Evolutionary conservation across 192 early-diverging fungal genomes (phyloP).

Genomic region (Dispira simplex): DNA sequence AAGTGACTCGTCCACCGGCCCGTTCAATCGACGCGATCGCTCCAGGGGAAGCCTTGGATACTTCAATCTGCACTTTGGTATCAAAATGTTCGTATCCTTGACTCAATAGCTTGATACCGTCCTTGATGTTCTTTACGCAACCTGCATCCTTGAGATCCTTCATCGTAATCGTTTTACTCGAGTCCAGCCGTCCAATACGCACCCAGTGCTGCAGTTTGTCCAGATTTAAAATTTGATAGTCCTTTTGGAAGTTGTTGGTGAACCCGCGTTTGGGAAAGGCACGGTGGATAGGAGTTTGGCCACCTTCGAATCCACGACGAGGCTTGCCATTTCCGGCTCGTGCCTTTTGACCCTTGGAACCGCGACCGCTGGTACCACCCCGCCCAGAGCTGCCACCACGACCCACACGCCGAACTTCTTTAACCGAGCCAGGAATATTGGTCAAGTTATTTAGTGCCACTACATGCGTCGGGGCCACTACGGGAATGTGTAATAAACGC

Average conservation of each 20-base stretch:
- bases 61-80: slow-evolving; percentile 67
- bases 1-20: slow-evolving; percentile 64
- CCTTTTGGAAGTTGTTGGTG: slow-evolving; percentile 37
- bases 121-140: slow-evolving; percentile 55
- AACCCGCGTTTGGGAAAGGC: slow-evolving; percentile 81
- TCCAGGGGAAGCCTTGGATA: slow-evolving; percentile 56
- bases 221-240: slow-evolving; percentile 59
- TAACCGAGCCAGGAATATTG: slow-evolving; percentile 19
- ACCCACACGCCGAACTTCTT: slow-evolving; percentile 47
- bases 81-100: slow-evolving; percentile 67
- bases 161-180: slow-evolving; percentile 67
- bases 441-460: background rate
- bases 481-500: too few species aligned
- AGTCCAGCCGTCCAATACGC: slow-evolving; percentile 64
- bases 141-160: slow-evolving; percentile 49
- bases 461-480: too few species aligned
- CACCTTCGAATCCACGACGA: slow-evolving; percentile 79
- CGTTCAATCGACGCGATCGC: slow-evolving; percentile 72
- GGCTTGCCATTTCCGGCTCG: slow-evolving; percentile 62
- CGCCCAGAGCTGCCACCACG: slow-evolving; percentile 75
- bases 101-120: slow-evolving; percentile 73
- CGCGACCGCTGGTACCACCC: slow-evolving; percentile 80
- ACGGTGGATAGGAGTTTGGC: slow-evolving; percentile 71
- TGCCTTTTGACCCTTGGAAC: slow-evolving; percentile 83
- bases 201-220: slow-evolving; percentile 90